phyloP scores from a whole-genome alignment of 345 rosid species.

The Euphorbia lathyris region DNA sequence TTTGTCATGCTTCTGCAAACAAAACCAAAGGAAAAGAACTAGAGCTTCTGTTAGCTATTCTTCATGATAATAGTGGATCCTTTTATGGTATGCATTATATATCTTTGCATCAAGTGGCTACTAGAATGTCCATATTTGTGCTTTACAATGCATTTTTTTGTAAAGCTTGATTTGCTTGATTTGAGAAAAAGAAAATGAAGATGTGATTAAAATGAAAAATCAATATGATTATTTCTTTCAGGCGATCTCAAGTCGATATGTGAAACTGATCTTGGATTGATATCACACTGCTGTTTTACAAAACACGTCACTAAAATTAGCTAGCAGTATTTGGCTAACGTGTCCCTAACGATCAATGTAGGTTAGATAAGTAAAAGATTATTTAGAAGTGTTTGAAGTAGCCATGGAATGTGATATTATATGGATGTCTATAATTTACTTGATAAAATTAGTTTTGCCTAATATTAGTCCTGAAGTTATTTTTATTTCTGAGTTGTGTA shows the following conservation, averaged over 20 bases:
- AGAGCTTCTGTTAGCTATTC: too few species aligned
- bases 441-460: not conserved
- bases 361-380: conserved; percentile 40
- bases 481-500: too few species aligned
- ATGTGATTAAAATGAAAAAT: not conserved
- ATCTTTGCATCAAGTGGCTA: not conserved
- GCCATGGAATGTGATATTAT: not conserved
- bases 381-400: not conserved
- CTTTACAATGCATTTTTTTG: not conserved
- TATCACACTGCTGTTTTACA: conserved; percentile 95
- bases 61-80: conserved; percentile 95
- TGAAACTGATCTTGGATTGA: conserved; percentile 94
- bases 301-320: conserved; percentile 95
- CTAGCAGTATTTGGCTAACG: conserved; percentile 96
- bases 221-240: conserved; percentile 23
- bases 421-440: not conserved
- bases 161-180: not conserved
- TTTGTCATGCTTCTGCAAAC: too few species aligned
- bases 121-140: not conserved
- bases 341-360: conserved; percentile 94
- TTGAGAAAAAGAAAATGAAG: not conserved
- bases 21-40: too few species aligned
- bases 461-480: not conserved
- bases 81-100: conserved; percentile 64
- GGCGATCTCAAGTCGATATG: conserved; percentile 97